Evolutionary conservation across 306 rosid species (phyloP), one percentile per base, ranked within the genome.

Genomic region (Vicia sativa): DNA sequence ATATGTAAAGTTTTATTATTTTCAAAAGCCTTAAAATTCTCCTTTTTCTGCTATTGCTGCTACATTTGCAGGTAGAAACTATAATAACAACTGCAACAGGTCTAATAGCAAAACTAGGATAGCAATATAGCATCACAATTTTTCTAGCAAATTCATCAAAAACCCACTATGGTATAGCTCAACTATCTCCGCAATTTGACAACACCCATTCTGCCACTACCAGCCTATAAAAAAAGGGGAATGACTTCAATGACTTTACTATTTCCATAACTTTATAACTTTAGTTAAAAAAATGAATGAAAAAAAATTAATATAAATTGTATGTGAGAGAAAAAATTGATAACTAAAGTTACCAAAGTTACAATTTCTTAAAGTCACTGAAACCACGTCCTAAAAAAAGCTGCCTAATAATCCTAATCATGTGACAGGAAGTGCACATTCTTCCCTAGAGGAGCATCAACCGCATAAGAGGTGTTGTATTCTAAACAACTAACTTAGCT

Each of bases 401-500:
- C 44, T 13, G 6, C 48, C 64, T 57, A 37, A 18, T 38, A 26
- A 48, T 52, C 55, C 31, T 49, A 64, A 15, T 71, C 49, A 11
- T 46, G 42, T 19, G 68, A 42, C 9, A 37, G 31, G 41, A 63
- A 41, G 37, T 19, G 43, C 54, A 55, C 37, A 44, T 4, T 13
- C 31, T 35, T 35, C 35, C 52, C 43, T 16, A 4, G 38, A 45
- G 55, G 62, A 62, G 21, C 68, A 57, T 39, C 50, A 34, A n/a
- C 55, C 59, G 50, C 7, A 37, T 58, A 48, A 6, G 42, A 52
- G 19, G 48, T 11, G 70, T 21, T 57, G 25, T 35, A 44, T 52
- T 75, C 31, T 65, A 48, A 39, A 11, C n/a, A 66, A 67, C 35
- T 38, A 12, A 5, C 61, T 13, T 55, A 26, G 39, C 37, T 13